These are phyloP conservation scores for Elsinoe batatas DNA, from an alignment of 2,329 filamentous ascomycete genomes.

Conservation along the genomic window DNA sequence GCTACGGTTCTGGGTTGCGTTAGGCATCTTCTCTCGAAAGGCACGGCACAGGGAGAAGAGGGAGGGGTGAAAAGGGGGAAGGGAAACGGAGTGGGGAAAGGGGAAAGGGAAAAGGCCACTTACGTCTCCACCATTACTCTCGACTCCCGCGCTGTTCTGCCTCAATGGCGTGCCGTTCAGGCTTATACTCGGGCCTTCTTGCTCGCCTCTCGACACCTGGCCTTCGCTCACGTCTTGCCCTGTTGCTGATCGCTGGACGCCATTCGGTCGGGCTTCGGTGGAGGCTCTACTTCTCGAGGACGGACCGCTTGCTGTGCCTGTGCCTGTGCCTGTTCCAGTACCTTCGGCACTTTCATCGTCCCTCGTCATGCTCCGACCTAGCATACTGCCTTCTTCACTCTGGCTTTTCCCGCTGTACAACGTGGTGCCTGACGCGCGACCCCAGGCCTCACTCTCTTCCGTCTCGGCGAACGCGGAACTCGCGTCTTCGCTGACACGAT, in stretches of 20 bases:
- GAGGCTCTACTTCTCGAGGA: no score
- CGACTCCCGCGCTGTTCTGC: conserved; percentile 9
- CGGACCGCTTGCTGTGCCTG: neutral
- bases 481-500: neutral
- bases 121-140: conserved; percentile 10
- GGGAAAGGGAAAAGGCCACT: neutral
- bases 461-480: neutral
- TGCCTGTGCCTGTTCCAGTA: neutral
- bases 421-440: no score
- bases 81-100: no score
- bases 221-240: neutral
- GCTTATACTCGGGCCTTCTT: conserved; percentile 6
- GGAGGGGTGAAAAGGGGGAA: no score
- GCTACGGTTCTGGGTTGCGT: neutral
- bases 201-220: neutral
- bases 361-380: neutral
- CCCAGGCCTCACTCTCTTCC: neutral
- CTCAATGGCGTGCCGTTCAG: conserved; percentile 7
- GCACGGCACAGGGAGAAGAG: no score
- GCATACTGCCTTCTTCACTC: neutral
- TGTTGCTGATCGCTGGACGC: neutral
- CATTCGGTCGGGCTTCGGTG: neutral
- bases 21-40: no score
- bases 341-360: neutral
- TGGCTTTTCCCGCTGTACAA: neutral